A percentile compares a stretch with the other conserved stretches of the same genome.
These are phyloP conservation scores for Trichoderma semiorbis DNA, from an alignment of 2,329 filamentous ascomycete genomes.

Conservation along the genomic window DNA sequence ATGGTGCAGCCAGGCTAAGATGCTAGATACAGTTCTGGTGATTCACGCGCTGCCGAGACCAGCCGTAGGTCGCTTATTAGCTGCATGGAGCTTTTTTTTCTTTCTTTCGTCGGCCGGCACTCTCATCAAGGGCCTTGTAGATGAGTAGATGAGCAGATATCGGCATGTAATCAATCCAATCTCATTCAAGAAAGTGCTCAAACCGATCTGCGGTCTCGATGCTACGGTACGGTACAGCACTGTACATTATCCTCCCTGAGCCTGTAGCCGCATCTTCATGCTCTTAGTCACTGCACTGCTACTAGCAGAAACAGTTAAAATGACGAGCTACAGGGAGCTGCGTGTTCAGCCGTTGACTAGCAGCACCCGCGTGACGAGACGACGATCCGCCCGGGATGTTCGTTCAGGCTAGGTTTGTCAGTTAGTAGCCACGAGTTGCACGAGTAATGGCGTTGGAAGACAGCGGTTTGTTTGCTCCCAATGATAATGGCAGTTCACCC, in stretches of 20 bases:
- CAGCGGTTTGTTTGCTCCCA: not conserved
- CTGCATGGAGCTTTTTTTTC: not conserved
- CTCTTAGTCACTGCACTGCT: not conserved
- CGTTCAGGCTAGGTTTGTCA: not conserved
- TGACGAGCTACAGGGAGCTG: conserved; percentile 1
- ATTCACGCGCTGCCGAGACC: not conserved
- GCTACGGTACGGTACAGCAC: not conserved
- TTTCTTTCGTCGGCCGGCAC: not conserved
- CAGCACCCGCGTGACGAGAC: not conserved
- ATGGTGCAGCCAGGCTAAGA: not conserved
- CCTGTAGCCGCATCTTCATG: not conserved
- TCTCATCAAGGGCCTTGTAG: not conserved
- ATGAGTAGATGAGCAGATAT: not conserved
- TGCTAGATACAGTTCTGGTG: not conserved
- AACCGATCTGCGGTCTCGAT: not conserved
- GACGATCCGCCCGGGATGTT: not conserved
- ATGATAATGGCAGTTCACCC: not conserved
- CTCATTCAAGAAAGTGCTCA: not conserved
- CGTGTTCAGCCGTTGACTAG: not conserved
- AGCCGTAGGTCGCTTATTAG: not conserved
- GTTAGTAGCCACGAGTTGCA: not conserved
- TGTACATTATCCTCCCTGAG: not conserved
- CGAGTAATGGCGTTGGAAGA: not conserved
- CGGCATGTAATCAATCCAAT: not conserved
- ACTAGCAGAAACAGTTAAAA: not conserved